Evolutionary conservation across 1,284 basidiomycete genomes (phyloP).

Genomic region (Violaceomyces palustris): DNA sequence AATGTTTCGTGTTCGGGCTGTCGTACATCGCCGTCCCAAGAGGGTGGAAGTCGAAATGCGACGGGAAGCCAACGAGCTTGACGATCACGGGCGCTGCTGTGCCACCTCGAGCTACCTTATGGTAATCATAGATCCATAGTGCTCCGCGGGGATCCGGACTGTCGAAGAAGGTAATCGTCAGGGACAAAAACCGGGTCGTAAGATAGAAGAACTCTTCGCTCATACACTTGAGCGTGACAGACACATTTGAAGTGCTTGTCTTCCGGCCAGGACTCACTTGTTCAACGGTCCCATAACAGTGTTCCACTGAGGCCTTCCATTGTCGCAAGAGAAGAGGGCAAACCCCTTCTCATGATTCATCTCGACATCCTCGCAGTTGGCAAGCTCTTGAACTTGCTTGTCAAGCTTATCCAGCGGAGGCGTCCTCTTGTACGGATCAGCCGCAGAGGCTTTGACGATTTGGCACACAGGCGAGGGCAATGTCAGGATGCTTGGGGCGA

Average conservation of each 20-base stretch:
- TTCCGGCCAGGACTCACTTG: not conserved
- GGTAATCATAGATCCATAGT: conserved; percentile 12
- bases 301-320: conserved; percentile 14
- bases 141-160: conserved; percentile 4
- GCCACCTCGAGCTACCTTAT: not conserved
- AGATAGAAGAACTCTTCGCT: not conserved
- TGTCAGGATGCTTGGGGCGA: not conserved
- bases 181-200: not conserved
- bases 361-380: conserved; percentile 26
- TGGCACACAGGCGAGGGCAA: not conserved
- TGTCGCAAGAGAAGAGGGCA: conserved; percentile 22
- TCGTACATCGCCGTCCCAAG: conserved; percentile 9
- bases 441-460: not conserved
- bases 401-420: not conserved
- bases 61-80: conserved; percentile 6
- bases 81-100: conserved; percentile 1
- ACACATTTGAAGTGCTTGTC: not conserved
- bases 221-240: not conserved
- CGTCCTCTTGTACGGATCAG: not conserved
- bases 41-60: conserved; percentile 11
- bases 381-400: not conserved
- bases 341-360: conserved; percentile 3
- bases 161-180: not conserved
- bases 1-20: not conserved
- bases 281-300: conserved; percentile 25